These are phyloP conservation scores for Rosa hybrid DNA, from an alignment of 331 rosid genomes.

Conservation along the genomic window DNA sequence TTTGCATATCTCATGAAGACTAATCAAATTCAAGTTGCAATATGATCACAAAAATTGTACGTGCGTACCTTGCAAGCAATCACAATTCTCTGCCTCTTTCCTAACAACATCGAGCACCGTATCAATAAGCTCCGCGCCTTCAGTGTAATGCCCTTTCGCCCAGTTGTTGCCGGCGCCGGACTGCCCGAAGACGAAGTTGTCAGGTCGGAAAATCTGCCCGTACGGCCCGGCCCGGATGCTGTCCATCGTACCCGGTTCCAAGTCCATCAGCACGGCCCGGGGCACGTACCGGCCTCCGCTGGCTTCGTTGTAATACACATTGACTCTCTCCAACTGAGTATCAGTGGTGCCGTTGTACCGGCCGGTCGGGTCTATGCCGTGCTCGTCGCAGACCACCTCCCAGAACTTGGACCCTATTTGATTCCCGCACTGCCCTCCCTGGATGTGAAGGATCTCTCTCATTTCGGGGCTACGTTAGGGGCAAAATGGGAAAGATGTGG, in stretches of 20 bases:
- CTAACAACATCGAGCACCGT: conserved; percentile 64
- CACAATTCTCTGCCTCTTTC: conserved; percentile 64
- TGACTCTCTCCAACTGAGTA: conserved; percentile 57
- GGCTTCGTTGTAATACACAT: conserved; percentile 61
- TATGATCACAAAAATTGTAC: background rate
- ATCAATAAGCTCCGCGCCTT: conserved; percentile 67
- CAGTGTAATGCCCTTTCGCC: conserved; percentile 66
- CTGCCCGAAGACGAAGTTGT: conserved; percentile 65
- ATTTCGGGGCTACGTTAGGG: conserved; percentile 22
- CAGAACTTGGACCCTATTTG: conserved; percentile 74
- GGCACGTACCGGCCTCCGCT: conserved; percentile 63
- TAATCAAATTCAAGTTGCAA: background rate
- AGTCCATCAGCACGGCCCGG: conserved; percentile 72
- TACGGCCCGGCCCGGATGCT: conserved; percentile 48
- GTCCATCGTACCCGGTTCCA: conserved; percentile 77
- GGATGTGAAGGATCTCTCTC: conserved; percentile 81
- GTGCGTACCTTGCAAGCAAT: conserved; percentile 61
- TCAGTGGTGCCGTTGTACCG: conserved; percentile 45
- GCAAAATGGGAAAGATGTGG: background rate
- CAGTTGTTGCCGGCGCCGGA: conserved; percentile 65
- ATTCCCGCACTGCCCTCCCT: conserved; percentile 81
- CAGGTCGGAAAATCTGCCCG: conserved; percentile 60
- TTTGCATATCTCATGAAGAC: background rate
- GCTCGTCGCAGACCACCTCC: conserved; percentile 70
- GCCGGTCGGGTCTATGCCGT: conserved; percentile 57